Evolutionary conservation across 2,329 filamentous ascomycete genomes (phyloP).

Genomic region (Phialocephala sp.): DNA sequence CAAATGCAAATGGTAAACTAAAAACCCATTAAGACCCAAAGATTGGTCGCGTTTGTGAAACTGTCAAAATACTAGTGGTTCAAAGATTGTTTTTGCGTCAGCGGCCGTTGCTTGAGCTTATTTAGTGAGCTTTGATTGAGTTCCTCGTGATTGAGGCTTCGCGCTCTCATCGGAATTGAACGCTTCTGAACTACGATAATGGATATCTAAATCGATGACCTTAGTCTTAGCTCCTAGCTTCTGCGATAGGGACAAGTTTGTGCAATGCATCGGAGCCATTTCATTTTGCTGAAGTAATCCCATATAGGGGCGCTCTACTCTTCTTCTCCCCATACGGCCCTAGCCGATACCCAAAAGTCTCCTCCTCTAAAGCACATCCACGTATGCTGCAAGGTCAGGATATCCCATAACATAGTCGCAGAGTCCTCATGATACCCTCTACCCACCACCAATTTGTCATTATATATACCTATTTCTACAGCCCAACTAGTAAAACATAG

Average conservation of each 20-base stretch:
- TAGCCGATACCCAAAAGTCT: background rate
- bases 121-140: background rate
- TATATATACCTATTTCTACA: slow-evolving; percentile 38
- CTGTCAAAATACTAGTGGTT: background rate
- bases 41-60: background rate
- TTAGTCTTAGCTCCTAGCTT: background rate
- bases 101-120: background rate
- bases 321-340: background rate
- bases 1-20: slow-evolving; percentile 1
- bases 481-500: slow-evolving; percentile 38
- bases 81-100: background rate
- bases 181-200: background rate
- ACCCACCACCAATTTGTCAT: slow-evolving; percentile 30
- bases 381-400: background rate
- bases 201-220: background rate
- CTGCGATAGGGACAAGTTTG: background rate
- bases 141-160: no score
- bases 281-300: background rate
- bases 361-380: background rate
- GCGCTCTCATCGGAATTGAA: no score
- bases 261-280: background rate
- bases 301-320: background rate
- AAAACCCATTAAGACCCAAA: background rate
- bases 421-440: slow-evolving; percentile 11
- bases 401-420: background rate